A percentile compares a stretch with the other conserved stretches of the same genome.
These are phyloP conservation scores for Angomonas ambiguus DNA, from an alignment of 208 protist species.

Conservation along the genomic window DNA sequence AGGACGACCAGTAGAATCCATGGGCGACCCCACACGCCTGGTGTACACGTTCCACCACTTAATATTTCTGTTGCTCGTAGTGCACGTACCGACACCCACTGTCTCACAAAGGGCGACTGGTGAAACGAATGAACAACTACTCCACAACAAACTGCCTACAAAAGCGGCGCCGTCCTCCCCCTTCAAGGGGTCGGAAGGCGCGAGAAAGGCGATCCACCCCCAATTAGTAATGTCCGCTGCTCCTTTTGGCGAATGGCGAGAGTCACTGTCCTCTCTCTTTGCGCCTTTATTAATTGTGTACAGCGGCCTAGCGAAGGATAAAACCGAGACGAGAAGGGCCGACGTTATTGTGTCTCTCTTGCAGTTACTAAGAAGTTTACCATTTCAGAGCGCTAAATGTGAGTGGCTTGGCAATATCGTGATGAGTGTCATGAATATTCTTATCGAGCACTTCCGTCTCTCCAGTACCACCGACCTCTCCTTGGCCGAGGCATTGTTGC, in stretches of 20 bases:
- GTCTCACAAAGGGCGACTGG: neutral
- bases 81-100: neutral
- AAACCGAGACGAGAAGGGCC: neutral
- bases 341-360: conserved; percentile 2
- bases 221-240: neutral
- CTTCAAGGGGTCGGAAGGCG: neutral
- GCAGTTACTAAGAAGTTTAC: neutral
- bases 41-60: conserved; percentile 3
- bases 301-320: neutral
- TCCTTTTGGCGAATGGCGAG: conserved; percentile 5
- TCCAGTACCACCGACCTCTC: neutral
- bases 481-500: neutral
- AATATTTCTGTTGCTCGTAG: conserved; percentile 5
- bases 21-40: neutral
- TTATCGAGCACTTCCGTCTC: neutral
- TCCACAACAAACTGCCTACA: neutral
- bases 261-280: neutral
- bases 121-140: neutral
- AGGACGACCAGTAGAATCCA: neutral
- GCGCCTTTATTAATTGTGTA: neutral
- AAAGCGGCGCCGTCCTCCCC: neutral
- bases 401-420: conserved; percentile 12
- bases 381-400: neutral
- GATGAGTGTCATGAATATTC: conserved; percentile 1
- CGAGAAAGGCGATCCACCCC: neutral